These are phyloP conservation scores for Prunus mira DNA, from an alignment of 306 rosid species.

Conservation along the genomic window DNA sequence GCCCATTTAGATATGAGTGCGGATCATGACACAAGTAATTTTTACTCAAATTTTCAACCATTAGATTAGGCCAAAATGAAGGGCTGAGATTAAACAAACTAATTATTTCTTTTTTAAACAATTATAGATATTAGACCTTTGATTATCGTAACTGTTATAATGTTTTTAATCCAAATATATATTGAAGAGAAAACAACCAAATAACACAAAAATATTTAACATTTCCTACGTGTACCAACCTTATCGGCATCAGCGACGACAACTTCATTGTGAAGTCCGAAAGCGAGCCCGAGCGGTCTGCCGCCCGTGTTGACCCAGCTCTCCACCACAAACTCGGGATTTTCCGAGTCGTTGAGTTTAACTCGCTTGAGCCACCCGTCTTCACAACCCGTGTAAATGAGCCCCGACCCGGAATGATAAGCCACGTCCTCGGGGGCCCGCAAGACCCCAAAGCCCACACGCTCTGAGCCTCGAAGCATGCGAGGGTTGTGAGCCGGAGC, in stretches of 20 bases:
- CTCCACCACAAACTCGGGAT: slow-evolving; percentile 35
- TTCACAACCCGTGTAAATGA: slow-evolving; percentile 60
- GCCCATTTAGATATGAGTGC: too few relatives aligned
- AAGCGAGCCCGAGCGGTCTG: slow-evolving; percentile 67
- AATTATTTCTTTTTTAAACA: too few relatives aligned
- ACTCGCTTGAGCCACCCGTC: slow-evolving; percentile 81
- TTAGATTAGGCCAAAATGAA: too few relatives aligned
- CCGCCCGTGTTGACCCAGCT: slow-evolving; percentile 74
- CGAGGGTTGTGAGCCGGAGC: slow-evolving; percentile 16
- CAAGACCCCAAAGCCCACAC: slow-evolving; percentile 34
- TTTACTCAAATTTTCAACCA: too few relatives aligned
- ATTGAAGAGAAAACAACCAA: too few relatives aligned
- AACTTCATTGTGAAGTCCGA: slow-evolving; percentile 25
- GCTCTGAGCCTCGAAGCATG: slow-evolving; percentile 38
- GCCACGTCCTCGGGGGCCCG: slow-evolving; percentile 49
- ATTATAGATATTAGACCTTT: too few relatives aligned
- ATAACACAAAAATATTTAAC: not conserved
- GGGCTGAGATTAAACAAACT: too few relatives aligned
- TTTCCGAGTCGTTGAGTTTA: slow-evolving; percentile 38
- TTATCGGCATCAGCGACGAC: slow-evolving; percentile 47
- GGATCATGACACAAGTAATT: too few relatives aligned
- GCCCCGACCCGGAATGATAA: slow-evolving; percentile 34
- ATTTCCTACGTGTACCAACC: slow-evolving; percentile 21
- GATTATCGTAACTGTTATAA: too few relatives aligned
- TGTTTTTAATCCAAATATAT: too few relatives aligned